These are phyloP conservation scores for Alectoria sarmentosa DNA, from an alignment of 495 filamentous ascomycete species.

Conservation along the genomic window DNA sequence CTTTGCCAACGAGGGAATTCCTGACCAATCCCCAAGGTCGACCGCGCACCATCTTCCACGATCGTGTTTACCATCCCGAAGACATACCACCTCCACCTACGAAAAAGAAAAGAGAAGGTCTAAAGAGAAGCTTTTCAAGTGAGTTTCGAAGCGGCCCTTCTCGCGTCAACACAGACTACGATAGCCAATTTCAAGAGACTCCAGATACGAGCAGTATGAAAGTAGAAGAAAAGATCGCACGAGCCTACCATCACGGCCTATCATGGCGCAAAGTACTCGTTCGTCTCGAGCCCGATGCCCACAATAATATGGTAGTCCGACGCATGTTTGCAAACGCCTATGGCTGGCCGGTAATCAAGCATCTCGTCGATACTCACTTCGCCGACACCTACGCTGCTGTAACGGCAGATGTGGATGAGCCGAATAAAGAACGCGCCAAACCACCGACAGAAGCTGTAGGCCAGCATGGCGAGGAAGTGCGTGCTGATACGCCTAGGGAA, in stretches of 20 bases:
- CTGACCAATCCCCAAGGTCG: conserved; percentile 74
- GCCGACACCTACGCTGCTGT: conserved; percentile 54
- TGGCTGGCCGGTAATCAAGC: conserved; percentile 93
- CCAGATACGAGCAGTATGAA: conserved; percentile 55
- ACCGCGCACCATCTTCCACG: conserved; percentile 93
- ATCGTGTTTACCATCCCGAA: conserved; percentile 85
- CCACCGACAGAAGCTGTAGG: conserved; percentile 31
- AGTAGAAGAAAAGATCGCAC: conserved; percentile 94
- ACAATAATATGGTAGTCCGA: conserved; percentile 96
- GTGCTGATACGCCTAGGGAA: conserved; percentile 7
- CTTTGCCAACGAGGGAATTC: conserved; percentile 71
- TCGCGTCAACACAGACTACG: conserved; percentile 20
- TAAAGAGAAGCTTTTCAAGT: conserved; percentile 38
- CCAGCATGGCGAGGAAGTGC: conserved; percentile 41
- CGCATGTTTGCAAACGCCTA: conserved; percentile 96
- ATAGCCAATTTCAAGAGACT: conserved; percentile 16
- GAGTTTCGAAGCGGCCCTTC: conserved; percentile 30
- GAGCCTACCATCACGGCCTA: conserved; percentile 83
- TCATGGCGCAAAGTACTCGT: conserved; percentile 97
- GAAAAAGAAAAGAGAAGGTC: conserved; percentile 46
- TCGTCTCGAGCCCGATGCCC: conserved; percentile 89
- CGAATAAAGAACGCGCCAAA: conserved; percentile 44
- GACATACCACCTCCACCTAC: conserved; percentile 83
- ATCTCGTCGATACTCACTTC: conserved; percentile 91
- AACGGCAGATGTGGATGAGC: conserved; percentile 51